Base-by-base conservation (phyloP, 225 moss, liverwort and hornwort species). In the Neckera pumila region DNA sequence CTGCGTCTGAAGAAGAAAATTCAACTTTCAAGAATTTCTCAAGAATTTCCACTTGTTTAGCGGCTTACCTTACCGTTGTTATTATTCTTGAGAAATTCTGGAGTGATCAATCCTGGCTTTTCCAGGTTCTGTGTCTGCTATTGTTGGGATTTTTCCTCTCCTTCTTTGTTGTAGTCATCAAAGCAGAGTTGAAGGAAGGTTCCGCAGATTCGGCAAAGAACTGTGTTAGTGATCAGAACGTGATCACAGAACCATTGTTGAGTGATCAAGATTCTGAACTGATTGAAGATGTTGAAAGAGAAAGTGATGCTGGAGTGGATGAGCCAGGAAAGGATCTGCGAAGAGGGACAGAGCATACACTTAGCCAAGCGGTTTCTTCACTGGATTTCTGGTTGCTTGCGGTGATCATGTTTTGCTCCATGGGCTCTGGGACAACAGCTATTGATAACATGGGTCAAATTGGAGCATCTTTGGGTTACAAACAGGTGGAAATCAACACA, bases 391-490 rank as follows among this genome's bases (percentile, higher is more conserved):
- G 96, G 95, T 85, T 96, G n/a, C 86, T 96, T 62, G 86, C 89
- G 53, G 34, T 92, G 53, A 85, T 87, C 66, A 95, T 94, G 96
- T 89, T 91, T 70, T 96, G 95, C 75, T 92, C 93, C n/a, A 93
- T 95, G 95, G 95, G 96, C 62, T 92, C 93, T 14, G 95, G 95
- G 19, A 91, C 91, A n/a, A 92, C 93, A 61, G 91, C 93, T 58
- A 95, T 94, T 69, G 95, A 96, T 80, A 96, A 95, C 87, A 93
- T 94, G 85, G 95, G 92, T 60, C 95, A 95, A 85, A 95, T 96
- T 84, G 95, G 94, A n/a, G 89, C 87, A 66, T 94, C 95, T 72
- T 80, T 93, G 82, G 96, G 96, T 43, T 94, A 96, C 79, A 43
- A 88, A 8, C 79, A 90, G 51, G 84, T 85, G 79, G 78, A 91